phyloP scores from a whole-genome alignment of 164 flowering plant species.

The Vitis riparia region DNA sequence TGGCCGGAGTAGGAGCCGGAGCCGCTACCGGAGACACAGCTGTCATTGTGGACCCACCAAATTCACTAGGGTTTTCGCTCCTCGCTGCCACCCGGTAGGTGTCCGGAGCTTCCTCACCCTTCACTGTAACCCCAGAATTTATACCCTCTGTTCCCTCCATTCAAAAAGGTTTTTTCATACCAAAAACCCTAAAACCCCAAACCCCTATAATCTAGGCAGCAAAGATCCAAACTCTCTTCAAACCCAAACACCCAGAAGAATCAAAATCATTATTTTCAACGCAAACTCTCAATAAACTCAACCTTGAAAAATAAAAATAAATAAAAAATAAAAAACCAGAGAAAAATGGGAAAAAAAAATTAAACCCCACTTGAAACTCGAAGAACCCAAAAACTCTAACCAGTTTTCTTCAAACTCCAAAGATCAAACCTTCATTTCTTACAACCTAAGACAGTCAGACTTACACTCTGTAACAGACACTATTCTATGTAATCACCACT shows the following conservation, averaged over 20 bases:
- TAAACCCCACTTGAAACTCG: slow-evolving; percentile 7
- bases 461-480: slow-evolving; percentile 12
- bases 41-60: slow-evolving; percentile 16
- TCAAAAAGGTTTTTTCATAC: slow-evolving; percentile 2
- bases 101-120: slow-evolving; percentile 39
- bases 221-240: slow-evolving; percentile 1
- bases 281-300: no score
- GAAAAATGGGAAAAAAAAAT: no score
- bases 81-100: slow-evolving; percentile 35
- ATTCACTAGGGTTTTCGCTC: slow-evolving; percentile 22
- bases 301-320: no score
- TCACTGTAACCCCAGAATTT: slow-evolving; percentile 31
- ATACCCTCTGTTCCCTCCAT: slow-evolving; percentile 60
- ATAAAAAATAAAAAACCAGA: no score
- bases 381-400: slow-evolving; percentile 2
- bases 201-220: slow-evolving; percentile 6
- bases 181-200: slow-evolving; percentile 8
- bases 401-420: not conserved
- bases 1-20: slow-evolving; percentile 8
- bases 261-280: not conserved
- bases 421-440: slow-evolving; percentile 2
- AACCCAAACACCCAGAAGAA: slow-evolving; percentile 1
- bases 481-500: slow-evolving; percentile 14
- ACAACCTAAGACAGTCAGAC: slow-evolving; percentile 5
- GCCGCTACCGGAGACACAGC: slow-evolving; percentile 7